These are phyloP conservation scores for Neobulgaria alba DNA, from an alignment of 2,329 filamentous ascomycete species.

Conservation along the genomic window DNA sequence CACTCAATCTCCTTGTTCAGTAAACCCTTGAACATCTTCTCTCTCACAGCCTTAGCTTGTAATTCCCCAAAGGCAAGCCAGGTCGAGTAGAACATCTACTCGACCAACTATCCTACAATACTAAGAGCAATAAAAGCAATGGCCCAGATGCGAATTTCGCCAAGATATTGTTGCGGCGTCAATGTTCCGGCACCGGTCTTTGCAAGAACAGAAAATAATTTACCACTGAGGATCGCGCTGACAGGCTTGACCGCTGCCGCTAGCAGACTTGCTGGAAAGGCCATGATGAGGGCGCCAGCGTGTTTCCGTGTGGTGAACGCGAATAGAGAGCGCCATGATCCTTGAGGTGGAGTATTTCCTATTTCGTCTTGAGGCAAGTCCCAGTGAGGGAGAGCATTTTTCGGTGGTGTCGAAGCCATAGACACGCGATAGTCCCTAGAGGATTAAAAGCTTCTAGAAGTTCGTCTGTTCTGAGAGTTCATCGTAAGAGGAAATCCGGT, in stretches of 20 bases:
- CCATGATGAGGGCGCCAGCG: constrained; percentile 42
- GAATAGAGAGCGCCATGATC: constrained; percentile 45
- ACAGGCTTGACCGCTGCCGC: constrained; percentile 56
- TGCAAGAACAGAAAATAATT: constrained; percentile 64
- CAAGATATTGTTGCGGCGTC: constrained; percentile 41
- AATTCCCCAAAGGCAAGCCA: constrained; percentile 78
- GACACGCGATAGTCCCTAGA: constrained; percentile 3
- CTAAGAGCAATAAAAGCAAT: constrained; percentile 57
- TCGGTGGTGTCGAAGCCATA: neutral
- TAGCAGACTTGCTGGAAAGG: constrained; percentile 45
- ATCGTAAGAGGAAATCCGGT: too few species aligned
- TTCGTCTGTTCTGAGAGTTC: too few species aligned
- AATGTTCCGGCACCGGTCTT: constrained; percentile 50
- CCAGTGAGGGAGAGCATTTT: too few species aligned
- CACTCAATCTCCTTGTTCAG: constrained; percentile 69
- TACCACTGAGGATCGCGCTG: constrained; percentile 63
- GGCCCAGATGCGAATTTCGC: constrained; percentile 49
- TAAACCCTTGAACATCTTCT: constrained; percentile 57
- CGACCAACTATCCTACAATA: constrained; percentile 55
- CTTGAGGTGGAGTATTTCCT: too few species aligned
- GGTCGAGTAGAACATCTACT: constrained; percentile 55
- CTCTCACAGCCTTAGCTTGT: constrained; percentile 60
- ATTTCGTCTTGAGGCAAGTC: too few species aligned
- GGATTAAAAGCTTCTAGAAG: neutral
- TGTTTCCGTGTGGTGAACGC: constrained; percentile 61